Evolutionary conservation across 208 protist species (phyloP), one percentile per base, ranked within the genome.

Genomic region (Acanthamoeba lugdunensis): DNA sequence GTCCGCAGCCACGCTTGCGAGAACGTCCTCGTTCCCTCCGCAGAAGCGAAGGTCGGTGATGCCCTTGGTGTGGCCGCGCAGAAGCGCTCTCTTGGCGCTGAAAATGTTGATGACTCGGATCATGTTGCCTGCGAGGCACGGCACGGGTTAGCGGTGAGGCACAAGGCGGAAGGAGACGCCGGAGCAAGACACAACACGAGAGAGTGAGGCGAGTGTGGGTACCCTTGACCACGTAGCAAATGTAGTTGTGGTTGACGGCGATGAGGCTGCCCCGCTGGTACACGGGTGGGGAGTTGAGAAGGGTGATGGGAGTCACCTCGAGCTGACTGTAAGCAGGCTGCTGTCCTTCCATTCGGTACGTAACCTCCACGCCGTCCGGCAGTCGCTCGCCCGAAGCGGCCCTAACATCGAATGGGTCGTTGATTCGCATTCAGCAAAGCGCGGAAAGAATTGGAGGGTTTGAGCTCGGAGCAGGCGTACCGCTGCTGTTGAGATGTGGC

Each of bases 211-310:
- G 28, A 63, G 54, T 37, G 33, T n/a, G 63, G 54, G 16, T 77
- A 92, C 88, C 88, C 65, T 92, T 92, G 41, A 92, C 65, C 25
- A 77, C 88, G 45, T 92, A 92, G 88, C 88, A 92, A 58, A 92
- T 92, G 41, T 92, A 92, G 88, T 92, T 77, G n/a, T 92, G 37
- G 45, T 71, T 92, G 54, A 92, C 88, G 52, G 88, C 88, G 45
- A 92, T 92, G 4, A 92, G 88, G 45, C 48, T 81, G 41, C 88
- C 88, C 3, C 41, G 88, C n/a, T 92, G 88, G 88, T 79, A 92
- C n/a, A 61, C 52, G 6, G 30, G 88, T 33, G 58, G 30, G 45
- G 88, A 54, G 65, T 92, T 92, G 88, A 65, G 52, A 9, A 92
- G 88, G 9, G 88, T 92, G 28, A 92, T 92, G 63, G 88, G 65